Conservation (phyloP, 176 grass and related monocot genomes). For the Puya raimondii region DNA sequence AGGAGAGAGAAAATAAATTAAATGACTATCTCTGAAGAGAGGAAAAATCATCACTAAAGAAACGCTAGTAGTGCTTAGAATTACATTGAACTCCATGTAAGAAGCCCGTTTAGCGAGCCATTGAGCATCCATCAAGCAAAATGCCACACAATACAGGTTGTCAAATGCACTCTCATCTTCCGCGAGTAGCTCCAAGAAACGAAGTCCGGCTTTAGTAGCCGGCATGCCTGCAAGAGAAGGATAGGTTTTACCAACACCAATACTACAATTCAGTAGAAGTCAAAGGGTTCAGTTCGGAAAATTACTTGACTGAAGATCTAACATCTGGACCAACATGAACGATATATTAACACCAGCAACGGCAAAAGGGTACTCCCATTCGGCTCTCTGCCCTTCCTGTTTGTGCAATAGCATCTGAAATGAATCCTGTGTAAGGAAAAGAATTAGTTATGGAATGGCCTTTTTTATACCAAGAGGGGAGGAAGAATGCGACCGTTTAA, state of each 20-base stretch:
- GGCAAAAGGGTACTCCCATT: constrained; percentile 97
- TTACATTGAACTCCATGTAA: constrained; percentile 98
- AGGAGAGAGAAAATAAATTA: constrained; percentile 2
- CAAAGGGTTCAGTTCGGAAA: background rate
- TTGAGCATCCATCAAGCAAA: constrained; percentile 76
- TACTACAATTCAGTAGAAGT: background rate
- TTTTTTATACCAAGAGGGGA: background rate
- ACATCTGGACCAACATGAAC: constrained; percentile 95
- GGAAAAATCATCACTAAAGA: background rate
- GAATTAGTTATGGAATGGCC: background rate
- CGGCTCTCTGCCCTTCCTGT: constrained; percentile 63
- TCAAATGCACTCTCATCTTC: constrained; percentile 78
- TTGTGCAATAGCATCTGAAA: constrained; percentile 78
- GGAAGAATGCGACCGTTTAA: background rate
- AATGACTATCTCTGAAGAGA: background rate
- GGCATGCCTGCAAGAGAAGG: constrained; percentile 37
- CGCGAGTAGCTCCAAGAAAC: constrained; percentile 67
- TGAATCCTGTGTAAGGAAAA: constrained; percentile 31
- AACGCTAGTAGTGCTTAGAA: background rate
- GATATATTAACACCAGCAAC: constrained; percentile 92
- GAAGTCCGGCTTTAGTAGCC: constrained; percentile 54
- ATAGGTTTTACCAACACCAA: constrained; percentile 1
- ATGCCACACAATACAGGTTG: constrained; percentile 80
- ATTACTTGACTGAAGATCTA: constrained; percentile 76
- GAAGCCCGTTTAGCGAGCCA: constrained; percentile 88